Evolutionary conservation across 108 stramenopile genomes (phyloP).

Genomic region (Discostella stelligeroides): DNA sequence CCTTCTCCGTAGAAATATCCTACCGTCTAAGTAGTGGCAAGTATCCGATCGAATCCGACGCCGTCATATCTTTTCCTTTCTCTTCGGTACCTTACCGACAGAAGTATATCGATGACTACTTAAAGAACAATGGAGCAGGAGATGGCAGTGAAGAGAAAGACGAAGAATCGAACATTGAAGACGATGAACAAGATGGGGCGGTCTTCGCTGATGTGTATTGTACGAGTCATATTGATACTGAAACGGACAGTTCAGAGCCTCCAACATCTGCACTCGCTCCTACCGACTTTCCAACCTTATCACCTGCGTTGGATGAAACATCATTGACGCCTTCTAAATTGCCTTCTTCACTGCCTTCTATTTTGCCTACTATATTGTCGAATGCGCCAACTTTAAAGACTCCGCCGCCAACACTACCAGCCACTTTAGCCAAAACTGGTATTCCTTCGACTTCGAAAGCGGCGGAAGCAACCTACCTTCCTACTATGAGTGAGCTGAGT

Average conservation of each 20-base stretch:
- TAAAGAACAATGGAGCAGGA: neutral
- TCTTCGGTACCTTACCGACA: neutral
- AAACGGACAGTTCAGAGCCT: neutral
- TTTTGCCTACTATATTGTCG: neutral
- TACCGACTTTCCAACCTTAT: neutral
- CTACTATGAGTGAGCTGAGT: no score
- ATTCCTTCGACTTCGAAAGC: no score
- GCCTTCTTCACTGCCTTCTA: no score
- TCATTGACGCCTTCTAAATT: no score
- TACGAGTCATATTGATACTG: neutral
- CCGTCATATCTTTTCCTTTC: neutral
- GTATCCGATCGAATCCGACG: neutral
- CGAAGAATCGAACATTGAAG: neutral
- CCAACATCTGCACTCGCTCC: neutral
- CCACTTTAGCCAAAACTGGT: no score
- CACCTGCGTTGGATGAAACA: neutral
- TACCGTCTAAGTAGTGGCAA: neutral
- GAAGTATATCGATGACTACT: slow-evolving; percentile 1
- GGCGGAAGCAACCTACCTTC: no score
- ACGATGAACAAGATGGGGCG: no score
- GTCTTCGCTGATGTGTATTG: neutral
- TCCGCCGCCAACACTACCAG: slow-evolving; percentile 1
- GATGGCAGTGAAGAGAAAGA: neutral
- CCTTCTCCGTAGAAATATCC: neutral
- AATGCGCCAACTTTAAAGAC: no score